Evolutionary conservation across 768 basidiomycete genomes (phyloP).

Genomic region (Tephrocybe sp.): DNA sequence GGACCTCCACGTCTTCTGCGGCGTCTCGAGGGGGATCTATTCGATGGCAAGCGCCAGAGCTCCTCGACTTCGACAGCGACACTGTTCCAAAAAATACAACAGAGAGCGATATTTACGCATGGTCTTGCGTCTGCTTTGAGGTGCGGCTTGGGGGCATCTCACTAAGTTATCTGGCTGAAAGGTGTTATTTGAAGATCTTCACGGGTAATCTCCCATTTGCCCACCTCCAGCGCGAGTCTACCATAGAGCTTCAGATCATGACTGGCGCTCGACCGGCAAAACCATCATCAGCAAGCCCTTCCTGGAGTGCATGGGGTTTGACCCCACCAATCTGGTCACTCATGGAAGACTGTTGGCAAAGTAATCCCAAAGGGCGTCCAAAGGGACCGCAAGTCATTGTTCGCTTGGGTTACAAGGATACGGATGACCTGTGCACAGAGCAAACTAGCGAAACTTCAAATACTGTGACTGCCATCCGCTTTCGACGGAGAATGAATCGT

Average conservation of each 20-base stretch:
- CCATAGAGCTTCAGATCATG: constrained; percentile 15
- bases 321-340: too few species aligned
- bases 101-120: constrained; percentile 25
- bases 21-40: constrained; percentile 14
- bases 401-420: too few species aligned
- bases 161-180: not conserved
- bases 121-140: constrained; percentile 24
- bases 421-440: too few species aligned
- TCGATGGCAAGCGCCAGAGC: constrained; percentile 25
- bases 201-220: constrained; percentile 20
- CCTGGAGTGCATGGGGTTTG: too few species aligned
- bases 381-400: too few species aligned
- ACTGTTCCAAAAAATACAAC: constrained; percentile 10
- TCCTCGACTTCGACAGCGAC: constrained; percentile 9
- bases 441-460: too few species aligned
- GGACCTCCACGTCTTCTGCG: constrained; percentile 11
- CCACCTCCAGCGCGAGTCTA: constrained; percentile 14
- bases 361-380: too few species aligned
- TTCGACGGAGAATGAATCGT: too few species aligned
- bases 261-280: constrained; percentile 16
- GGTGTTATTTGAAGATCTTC: constrained; percentile 14
- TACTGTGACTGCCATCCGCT: too few species aligned
- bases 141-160: constrained; percentile 10
- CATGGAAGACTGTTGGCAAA: too few species aligned
- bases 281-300: too few species aligned